A percentile compares a stretch with the other conserved stretches of the same genome.
Conservation (phyloP, 2,329 filamentous ascomycete genomes). For the Venturia aucupariae region DNA sequence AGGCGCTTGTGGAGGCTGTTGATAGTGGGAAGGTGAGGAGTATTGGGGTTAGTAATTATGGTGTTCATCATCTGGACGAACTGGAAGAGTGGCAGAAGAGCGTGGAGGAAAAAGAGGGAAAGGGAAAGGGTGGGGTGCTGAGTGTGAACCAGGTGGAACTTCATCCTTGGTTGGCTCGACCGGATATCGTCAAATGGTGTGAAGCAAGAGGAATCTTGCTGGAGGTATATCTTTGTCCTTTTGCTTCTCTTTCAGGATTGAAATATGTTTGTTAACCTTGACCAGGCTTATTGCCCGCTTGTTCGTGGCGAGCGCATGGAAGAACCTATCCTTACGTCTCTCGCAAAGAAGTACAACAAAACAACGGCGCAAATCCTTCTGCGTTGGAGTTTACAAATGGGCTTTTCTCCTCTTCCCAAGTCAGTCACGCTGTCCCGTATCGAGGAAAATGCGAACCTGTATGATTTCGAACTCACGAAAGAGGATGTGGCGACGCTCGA, state of each 20-base stretch:
- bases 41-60: slow-evolving; percentile 48
- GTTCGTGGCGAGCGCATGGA: slow-evolving; percentile 39
- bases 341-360: slow-evolving; percentile 50
- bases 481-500: slow-evolving; percentile 50
- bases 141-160: slow-evolving; percentile 84
- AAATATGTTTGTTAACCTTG: background rate
- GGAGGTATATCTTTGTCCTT: slow-evolving; percentile 23
- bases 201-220: slow-evolving; percentile 40
- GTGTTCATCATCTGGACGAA: slow-evolving; percentile 46
- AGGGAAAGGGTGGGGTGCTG: slow-evolving; percentile 59
- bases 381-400: slow-evolving; percentile 53
- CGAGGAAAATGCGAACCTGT: slow-evolving; percentile 50
- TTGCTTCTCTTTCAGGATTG: background rate
- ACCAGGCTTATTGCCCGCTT: slow-evolving; percentile 37
- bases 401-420: slow-evolving; percentile 54
- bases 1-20: slow-evolving; percentile 44
- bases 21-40: slow-evolving; percentile 41
- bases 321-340: slow-evolving; percentile 41
- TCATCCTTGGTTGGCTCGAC: slow-evolving; percentile 77
- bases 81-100: slow-evolving; percentile 47
- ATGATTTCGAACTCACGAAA: slow-evolving; percentile 49
- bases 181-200: slow-evolving; percentile 74
- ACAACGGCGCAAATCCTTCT: slow-evolving; percentile 49
- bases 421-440: slow-evolving; percentile 52
- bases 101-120: slow-evolving; percentile 54